Evolutionary conservation across 306 rosid species (phyloP).

Genomic region (Potentilla sterilis): DNA sequence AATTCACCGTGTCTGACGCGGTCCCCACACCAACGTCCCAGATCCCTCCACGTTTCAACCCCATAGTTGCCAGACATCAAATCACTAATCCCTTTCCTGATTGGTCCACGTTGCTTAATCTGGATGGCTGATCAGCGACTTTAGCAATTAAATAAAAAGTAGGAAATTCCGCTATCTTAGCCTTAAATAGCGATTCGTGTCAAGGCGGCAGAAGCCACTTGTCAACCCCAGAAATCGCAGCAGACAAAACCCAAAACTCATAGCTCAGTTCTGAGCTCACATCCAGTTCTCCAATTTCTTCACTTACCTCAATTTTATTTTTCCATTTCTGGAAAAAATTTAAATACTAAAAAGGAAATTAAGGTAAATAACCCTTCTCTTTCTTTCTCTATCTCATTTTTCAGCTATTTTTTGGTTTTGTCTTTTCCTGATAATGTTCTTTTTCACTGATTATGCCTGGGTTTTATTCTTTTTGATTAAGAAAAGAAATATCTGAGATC

Average conservation of each 20-base stretch:
- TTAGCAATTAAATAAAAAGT: not conserved
- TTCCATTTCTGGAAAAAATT: not conserved
- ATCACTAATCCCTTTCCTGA: slow-evolving; percentile 22
- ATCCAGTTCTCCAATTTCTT: slow-evolving; percentile 14
- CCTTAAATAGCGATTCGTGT: slow-evolving; percentile 53
- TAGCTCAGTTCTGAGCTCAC: slow-evolving; percentile 1
- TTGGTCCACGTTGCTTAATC: slow-evolving; percentile 60
- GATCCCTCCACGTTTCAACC: slow-evolving; percentile 31
- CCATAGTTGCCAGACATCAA: slow-evolving; percentile 35
- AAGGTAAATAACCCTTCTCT: not conserved
- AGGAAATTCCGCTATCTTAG: slow-evolving; percentile 21
- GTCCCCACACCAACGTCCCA: slow-evolving; percentile 22
- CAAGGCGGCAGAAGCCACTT: slow-evolving; percentile 58
- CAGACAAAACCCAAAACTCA: slow-evolving; percentile 11
- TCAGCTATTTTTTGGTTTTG: not conserved
- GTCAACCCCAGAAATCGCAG: slow-evolving; percentile 47
- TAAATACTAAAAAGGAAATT: not conserved
- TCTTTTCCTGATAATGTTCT: slow-evolving; percentile 1
- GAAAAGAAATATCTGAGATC: not conserved
- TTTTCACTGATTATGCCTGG: not conserved
- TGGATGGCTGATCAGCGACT: slow-evolving; percentile 9
- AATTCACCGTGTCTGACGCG: slow-evolving; percentile 51
- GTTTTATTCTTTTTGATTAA: not conserved
- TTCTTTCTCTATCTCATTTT: not conserved
- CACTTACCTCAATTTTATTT: not conserved